These are phyloP conservation scores for Botryotinia convoluta DNA, from an alignment of 2,329 filamentous ascomycete genomes.

Conservation along the genomic window DNA sequence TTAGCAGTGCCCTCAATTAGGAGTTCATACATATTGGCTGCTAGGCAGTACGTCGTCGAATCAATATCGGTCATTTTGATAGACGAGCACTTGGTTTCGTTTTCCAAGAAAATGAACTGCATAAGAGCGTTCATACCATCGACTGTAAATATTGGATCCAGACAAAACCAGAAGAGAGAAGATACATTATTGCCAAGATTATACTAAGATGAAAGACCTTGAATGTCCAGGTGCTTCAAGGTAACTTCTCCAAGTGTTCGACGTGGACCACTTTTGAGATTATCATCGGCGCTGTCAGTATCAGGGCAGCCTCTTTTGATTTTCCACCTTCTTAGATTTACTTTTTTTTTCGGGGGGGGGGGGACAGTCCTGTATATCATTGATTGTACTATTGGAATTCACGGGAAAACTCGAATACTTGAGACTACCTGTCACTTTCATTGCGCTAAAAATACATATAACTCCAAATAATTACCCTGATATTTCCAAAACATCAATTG, in stretches of 20 bases:
- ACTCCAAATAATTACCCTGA: neutral
- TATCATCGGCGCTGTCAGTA: neutral
- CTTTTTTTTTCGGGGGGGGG: neutral
- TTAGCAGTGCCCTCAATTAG: no score
- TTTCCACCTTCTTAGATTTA: neutral
- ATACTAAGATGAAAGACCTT: no score
- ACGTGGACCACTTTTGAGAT: neutral
- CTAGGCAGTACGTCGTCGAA: no score
- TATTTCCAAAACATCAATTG: neutral
- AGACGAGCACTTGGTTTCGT: no score
- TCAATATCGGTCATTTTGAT: no score
- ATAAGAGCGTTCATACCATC: no score
- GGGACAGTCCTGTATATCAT: neutral
- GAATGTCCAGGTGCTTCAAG: neutral
- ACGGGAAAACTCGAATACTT: neutral
- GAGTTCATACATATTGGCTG: no score
- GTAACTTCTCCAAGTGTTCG: neutral
- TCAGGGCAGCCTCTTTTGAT: neutral
- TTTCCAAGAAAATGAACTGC: no score
- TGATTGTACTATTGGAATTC: neutral
- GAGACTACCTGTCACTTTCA: rapidly evolving
- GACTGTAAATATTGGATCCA: no score
- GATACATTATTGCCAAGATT: no score
- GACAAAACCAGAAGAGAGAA: no score
- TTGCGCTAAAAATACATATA: neutral